Evolutionary conservation across 805 yeast genomes (phyloP), one percentile per base, ranked within the genome.

Genomic region (Monosporozyma unispora): DNA sequence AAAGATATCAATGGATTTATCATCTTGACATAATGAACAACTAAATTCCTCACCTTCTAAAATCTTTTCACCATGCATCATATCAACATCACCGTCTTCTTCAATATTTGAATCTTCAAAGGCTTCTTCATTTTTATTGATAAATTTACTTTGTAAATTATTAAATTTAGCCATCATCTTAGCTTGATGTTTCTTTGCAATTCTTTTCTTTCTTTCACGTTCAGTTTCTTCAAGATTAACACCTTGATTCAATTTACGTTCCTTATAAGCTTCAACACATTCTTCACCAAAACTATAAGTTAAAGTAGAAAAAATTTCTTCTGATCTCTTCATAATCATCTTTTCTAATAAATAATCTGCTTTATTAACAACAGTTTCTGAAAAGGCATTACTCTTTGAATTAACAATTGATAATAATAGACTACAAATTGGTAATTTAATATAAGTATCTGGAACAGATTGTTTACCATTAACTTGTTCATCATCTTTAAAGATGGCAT

Each of bases 71-170:
- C 63, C 74, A 22, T 58, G 67, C 35, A 67, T 72, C 43, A 60
- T 63, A 22, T 61, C 66, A 23, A 70, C 76, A 63, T 71, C 71
- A 38, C 72, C 80, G 9, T 75, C 82, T 52, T 49, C 45, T 5
- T 60, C 67, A 2, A 49, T 78, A 7, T 74, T 80, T 51, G 48
- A 41, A 3, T 42, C 48, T 11, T 46, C 55, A 41, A 64, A 67
- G 11, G 66, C 68, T 33, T 63, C 59, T 21, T 70, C 63, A 52
- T 79, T 74, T 41, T 76, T 76, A 50, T 78, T 77, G 52, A 86
- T 77, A 65, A 91, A 91, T 64, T 72, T 78, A 21, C 79, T 75
- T 61, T 90, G 97, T 57, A 86, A 93, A 50, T 73, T 81, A 21
- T 78, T 77, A 72, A 85, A 79, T 57, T 77, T 82, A 25, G 73